Base-by-base conservation (phyloP, 345 rosid genomes). In the Trapa incisa region DNA sequence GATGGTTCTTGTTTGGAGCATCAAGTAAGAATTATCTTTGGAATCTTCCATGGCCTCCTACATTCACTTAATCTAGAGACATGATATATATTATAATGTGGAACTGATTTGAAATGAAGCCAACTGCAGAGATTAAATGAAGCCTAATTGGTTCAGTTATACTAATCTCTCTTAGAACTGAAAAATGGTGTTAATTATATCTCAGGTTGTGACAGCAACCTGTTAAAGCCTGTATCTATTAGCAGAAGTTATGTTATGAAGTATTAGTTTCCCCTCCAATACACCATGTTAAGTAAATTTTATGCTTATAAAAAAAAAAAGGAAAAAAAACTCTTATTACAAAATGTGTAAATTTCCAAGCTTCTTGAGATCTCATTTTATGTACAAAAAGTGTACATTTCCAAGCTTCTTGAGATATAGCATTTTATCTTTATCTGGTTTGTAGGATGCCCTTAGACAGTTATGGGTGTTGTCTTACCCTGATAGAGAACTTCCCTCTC, bases 391-490 rank as follows among this genome's bases (percentile, higher is more conserved):
- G 29, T 22, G 29, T 22, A 22, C 29, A 11, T 45, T 45, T 11
- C 13, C 48, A 45, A 45, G 48, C 48, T 45, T 45, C 48, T 45
- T 7, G 8, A 11, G 13, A 7, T 45, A 45, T 16, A 58, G 45
- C 12, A 2, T 39, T 22, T 61, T 47, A 11, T 63, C 56, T 70
- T 22, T 69, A 14, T 66, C 68, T 47, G 57, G 33, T 33, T 22
- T 29, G 48, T 77, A 94, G 99, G 96, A 91, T 74, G 97, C 91
- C 13, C 93, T 91, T 67, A 86, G 74, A 82, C 85, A 86, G 60
- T 73, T 94, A 5, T 94, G 97, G 99, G 86, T 81, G 75, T 75
- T 94, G 76, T 88, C 99, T 60, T 94, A 84, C 81, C 96, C 96
- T 57, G 79, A 79, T 66, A 84, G 96, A 74, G 85, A 86, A 74